These are phyloP conservation scores for Orbilia javanica DNA, from an alignment of 2,329 filamentous ascomycete species.

Conservation along the genomic window DNA sequence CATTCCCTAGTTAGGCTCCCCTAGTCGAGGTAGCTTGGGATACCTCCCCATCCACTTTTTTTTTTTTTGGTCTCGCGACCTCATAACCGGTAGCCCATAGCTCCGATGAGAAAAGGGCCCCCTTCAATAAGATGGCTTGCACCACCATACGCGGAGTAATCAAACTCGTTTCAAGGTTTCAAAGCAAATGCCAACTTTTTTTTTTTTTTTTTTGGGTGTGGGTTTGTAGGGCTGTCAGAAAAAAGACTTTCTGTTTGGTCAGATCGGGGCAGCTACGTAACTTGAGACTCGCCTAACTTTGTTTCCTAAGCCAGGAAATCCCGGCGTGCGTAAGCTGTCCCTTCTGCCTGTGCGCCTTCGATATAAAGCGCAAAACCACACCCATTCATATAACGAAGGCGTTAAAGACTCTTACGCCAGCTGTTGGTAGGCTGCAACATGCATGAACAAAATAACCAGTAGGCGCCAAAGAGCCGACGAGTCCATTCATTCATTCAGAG, in stretches of 20 bases:
- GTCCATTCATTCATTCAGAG: conserved; percentile 20
- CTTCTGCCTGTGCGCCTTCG: conserved; percentile 41
- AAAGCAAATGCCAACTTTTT: neutral
- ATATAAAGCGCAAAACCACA: conserved; percentile 21
- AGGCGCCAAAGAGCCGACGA: conserved; percentile 32
- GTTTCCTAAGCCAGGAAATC: conserved; percentile 5
- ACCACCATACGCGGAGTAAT: conserved; percentile 1
- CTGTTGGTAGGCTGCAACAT: conserved; percentile 39
- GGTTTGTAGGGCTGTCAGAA: conserved; percentile 12
- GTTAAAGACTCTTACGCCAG: conserved; percentile 21
- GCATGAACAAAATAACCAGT: neutral
- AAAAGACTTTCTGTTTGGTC: neutral
- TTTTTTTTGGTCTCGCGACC: neutral
- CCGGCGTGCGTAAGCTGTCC: conserved; percentile 40
- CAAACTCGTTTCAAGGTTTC: conserved; percentile 9
- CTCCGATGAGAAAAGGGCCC: conserved; percentile 26
- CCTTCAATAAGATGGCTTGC: neutral
- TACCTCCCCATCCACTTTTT: neutral
- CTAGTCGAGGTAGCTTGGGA: conserved; percentile 8
- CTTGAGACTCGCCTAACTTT: conserved; percentile 32
- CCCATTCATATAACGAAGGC: neutral
- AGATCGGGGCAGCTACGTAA: conserved; percentile 35
- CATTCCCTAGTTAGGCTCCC: conserved; percentile 44
- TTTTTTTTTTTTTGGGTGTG: no score
- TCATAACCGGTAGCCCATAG: conserved; percentile 24